phyloP scores from a whole-genome alignment of 1,284 basidiomycete species.

The Trichosporon coremiiforme region DNA sequence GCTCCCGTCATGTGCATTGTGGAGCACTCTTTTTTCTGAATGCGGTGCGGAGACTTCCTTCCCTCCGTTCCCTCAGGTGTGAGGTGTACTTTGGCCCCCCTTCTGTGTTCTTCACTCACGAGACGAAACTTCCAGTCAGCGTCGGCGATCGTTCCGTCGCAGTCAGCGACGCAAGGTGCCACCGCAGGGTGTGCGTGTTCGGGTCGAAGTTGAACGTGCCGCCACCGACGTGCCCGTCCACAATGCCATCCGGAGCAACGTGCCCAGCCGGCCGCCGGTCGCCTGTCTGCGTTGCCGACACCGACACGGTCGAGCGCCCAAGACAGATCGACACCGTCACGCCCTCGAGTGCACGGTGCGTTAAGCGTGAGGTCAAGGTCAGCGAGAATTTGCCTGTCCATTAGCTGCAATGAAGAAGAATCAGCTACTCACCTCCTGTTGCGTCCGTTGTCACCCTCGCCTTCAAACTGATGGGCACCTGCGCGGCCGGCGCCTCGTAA shows the following conservation, averaged over 20 bases:
- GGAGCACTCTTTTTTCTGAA: too few species aligned
- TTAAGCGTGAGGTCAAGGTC: conserved; percentile 68
- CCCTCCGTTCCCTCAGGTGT: too few species aligned
- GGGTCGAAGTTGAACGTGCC: conserved; percentile 78
- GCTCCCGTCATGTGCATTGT: not conserved
- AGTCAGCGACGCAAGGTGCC: conserved; percentile 72
- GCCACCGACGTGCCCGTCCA: conserved; percentile 59
- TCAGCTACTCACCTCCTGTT: conserved; percentile 62
- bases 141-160: conserved; percentile 68
- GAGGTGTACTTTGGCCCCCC: too few species aligned
- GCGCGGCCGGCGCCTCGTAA: conserved; percentile 63
- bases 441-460: conserved; percentile 65
- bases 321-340: conserved; percentile 71
- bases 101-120: conserved; percentile 42
- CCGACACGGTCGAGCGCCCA: conserved; percentile 68
- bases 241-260: conserved; percentile 34
- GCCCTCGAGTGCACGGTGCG: conserved; percentile 68
- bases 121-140: conserved; percentile 73
- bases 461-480: conserved; percentile 70
- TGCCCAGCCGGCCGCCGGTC: conserved; percentile 43
- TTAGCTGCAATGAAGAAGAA: not conserved
- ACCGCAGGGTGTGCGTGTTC: conserved; percentile 66
- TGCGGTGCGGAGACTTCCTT: too few species aligned
- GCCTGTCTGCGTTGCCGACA: conserved; percentile 51
- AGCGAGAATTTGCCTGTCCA: conserved; percentile 70